A percentile compares a stretch with the other conserved stretches of the same genome.
Evolutionary conservation across 352 stramenopile genomes (phyloP).

Genomic region (Thalassiosira mediterranea): DNA sequence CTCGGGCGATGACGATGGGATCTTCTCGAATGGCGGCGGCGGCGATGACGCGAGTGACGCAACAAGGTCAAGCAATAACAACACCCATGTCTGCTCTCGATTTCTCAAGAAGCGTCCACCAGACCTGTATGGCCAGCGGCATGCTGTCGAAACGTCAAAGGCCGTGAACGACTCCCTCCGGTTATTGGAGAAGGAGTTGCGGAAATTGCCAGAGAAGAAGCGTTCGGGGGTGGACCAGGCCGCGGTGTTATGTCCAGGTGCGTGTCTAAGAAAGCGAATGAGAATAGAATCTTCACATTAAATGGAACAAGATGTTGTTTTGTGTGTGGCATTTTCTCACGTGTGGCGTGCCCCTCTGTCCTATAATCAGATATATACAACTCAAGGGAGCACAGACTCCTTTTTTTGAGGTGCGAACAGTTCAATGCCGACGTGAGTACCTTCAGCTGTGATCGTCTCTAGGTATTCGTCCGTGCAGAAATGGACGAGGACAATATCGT

Average conservation of each 20-base stretch:
- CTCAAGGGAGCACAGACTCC: slow-evolving; percentile 27
- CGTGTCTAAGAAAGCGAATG: no score
- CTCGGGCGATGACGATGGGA: neutral
- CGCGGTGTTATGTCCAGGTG: slow-evolving; percentile 33
- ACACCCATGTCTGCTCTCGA: slow-evolving; percentile 30
- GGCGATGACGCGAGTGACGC: slow-evolving; percentile 1
- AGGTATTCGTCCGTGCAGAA: no score
- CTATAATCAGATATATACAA: slow-evolving; percentile 38
- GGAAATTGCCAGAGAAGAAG: slow-evolving; percentile 34
- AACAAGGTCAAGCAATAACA: no score
- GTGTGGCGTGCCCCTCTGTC: no score
- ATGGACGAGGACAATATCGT: no score
- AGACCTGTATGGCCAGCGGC: slow-evolving; percentile 37
- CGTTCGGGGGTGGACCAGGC: slow-evolving; percentile 20
- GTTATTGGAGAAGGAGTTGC: slow-evolving; percentile 35
- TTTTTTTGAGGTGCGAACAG: slow-evolving; percentile 63
- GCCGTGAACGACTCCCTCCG: slow-evolving; percentile 20
- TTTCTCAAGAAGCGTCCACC: slow-evolving; percentile 31
- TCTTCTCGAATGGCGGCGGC: neutral
- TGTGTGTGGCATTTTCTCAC: no score
- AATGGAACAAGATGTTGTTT: no score
- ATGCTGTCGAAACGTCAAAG: slow-evolving; percentile 31
- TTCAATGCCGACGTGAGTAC: slow-evolving; percentile 62
- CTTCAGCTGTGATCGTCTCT: neutral
- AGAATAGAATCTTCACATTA: no score